Evolutionary conservation across 1,284 basidiomycete genomes (phyloP), one percentile per base, ranked within the genome.

Genomic region (Porodaedalea pini): DNA sequence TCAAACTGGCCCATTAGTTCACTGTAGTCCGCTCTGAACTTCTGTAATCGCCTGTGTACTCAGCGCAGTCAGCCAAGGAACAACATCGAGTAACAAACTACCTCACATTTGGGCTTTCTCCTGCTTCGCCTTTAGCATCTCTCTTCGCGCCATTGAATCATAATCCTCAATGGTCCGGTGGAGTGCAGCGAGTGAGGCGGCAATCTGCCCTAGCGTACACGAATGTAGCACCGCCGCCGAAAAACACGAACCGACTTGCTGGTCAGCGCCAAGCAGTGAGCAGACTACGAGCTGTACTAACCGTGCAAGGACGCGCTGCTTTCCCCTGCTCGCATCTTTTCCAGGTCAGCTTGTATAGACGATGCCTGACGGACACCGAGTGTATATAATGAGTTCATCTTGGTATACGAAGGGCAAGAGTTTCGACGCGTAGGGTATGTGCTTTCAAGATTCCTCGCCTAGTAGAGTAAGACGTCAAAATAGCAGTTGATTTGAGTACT

Each of bases 81-180:
- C 6, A 25, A n/a, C 10, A 29, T 0, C 11, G 31, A n/a, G 10
- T 10, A 31, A 11, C 1, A 56, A 40, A 29, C n/a, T 11, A 73
- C 27, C 84, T 67, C 67, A 94, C 92, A 90, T 88, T 69, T 90
- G 80, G 0, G 94, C 95, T 73, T 98, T 98, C 75, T 96, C 94
- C 69, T 93, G 85, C 73, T 96, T 96, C 40, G 90, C 86, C 64
- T 92, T 92, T 54, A 96, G 90, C 67, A 97, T 92, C 71, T 98
- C 94, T 62, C 94, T 81, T 74, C 88, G 90, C 0, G 91, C 92
- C 91, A 98, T 94, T 10, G 90, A 88, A 67, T 97, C 94, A 68
- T 96, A 98, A 68, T 98, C 95, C 65, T 97, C 94, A 62, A 97
- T 86, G 56, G 95, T 92, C 56, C 94, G 78, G 56, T 91, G 86